Evolutionary conservation across 208 protist genomes (phyloP).

Genomic region (Herpetomonas samuelpessoai): DNA sequence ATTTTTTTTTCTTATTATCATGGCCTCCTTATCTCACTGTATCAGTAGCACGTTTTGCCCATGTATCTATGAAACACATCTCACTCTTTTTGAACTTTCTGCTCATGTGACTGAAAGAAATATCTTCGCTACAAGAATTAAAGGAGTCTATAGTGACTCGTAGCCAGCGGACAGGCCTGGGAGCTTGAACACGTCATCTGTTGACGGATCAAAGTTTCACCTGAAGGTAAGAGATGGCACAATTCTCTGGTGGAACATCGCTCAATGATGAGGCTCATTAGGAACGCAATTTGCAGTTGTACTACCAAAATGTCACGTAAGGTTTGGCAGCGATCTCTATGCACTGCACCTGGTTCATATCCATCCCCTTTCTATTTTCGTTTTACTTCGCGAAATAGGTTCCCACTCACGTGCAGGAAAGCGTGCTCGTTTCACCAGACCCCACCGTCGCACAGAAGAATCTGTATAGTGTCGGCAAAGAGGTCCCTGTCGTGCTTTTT

Average conservation of each 20-base stretch:
- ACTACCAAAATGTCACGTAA: not conserved
- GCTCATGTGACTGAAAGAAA: conserved; percentile 3
- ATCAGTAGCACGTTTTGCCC: not conserved
- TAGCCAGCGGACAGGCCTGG: not conserved
- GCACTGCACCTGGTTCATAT: not conserved
- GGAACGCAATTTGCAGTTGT: not conserved
- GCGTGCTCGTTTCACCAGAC: too few relatives aligned
- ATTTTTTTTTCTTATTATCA: conserved; percentile 14
- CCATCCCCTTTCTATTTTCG: not conserved
- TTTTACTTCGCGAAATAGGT: not conserved
- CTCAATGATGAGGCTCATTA: too few relatives aligned
- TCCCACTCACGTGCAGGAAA: too few relatives aligned
- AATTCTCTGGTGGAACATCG: too few relatives aligned
- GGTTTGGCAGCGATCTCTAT: not conserved
- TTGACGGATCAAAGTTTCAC: too few relatives aligned
- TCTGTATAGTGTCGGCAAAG: too few relatives aligned
- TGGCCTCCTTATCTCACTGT: not conserved
- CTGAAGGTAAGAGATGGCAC: too few relatives aligned
- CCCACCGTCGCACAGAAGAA: too few relatives aligned
- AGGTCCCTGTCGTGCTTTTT: too few relatives aligned
- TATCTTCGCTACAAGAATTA: not conserved
- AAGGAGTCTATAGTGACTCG: not conserved
- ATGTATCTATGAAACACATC: too few relatives aligned
- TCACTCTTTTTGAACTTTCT: conserved; percentile 9
- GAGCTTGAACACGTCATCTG: too few relatives aligned